phyloP scores from a whole-genome alignment of 805 yeast species.

The Cephaloascus fragrans region DNA sequence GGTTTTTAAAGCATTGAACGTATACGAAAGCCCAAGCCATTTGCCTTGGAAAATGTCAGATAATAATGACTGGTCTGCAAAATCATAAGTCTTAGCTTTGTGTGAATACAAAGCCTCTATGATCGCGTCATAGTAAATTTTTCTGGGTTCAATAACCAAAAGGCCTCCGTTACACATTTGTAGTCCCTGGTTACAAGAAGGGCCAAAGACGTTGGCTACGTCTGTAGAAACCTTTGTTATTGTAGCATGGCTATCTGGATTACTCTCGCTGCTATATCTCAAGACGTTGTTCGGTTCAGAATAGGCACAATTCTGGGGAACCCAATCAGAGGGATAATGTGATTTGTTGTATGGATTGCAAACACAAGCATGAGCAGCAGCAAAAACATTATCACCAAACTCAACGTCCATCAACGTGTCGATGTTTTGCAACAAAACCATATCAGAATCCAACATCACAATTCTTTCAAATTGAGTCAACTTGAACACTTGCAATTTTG shows the following conservation, averaged over 20 bases:
- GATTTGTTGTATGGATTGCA: constrained; percentile 44
- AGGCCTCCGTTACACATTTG: constrained; percentile 53
- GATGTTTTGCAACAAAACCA: constrained; percentile 47
- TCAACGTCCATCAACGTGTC: constrained; percentile 47
- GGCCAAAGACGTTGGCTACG: constrained; percentile 24
- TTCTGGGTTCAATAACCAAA: constrained; percentile 36
- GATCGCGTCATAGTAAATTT: constrained; percentile 26
- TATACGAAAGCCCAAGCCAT: constrained; percentile 44
- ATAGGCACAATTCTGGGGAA: constrained; percentile 38
- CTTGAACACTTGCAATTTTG: constrained; percentile 47
- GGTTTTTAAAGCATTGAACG: constrained; percentile 49
- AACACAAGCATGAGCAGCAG: constrained; percentile 53
- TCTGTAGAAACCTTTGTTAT: constrained; percentile 2
- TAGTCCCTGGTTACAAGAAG: constrained; percentile 29
- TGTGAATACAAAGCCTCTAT: constrained; percentile 27
- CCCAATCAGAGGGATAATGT: constrained; percentile 49
- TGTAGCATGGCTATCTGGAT: constrained; percentile 4
- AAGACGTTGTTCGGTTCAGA: constrained; percentile 22
- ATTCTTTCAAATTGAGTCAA: constrained; percentile 41
- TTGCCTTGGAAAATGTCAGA: constrained; percentile 40
- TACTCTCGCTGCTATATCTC: constrained; percentile 5
- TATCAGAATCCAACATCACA: constrained; percentile 49
- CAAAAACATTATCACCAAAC: constrained; percentile 31
- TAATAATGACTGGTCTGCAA: constrained; percentile 50
- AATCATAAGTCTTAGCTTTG: constrained; percentile 31